Percentiles rank a stretch among this genome's conserved stretches.
Conservation (phyloP, 352 stramenopile species). For the Phytophthora melonis region DNA sequence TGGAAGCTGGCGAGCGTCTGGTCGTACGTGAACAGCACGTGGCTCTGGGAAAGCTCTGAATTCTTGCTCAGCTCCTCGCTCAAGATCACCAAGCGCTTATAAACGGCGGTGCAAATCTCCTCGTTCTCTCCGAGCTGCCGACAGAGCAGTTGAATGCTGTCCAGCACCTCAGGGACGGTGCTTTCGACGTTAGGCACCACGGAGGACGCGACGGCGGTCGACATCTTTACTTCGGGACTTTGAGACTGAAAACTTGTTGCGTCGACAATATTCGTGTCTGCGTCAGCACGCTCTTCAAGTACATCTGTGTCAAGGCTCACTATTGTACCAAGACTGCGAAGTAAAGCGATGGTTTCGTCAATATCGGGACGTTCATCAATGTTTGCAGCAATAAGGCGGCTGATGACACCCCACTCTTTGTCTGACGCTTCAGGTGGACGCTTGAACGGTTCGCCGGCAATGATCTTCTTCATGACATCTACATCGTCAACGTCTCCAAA, state of each 20-base stretch:
- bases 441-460: too few species aligned
- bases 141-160: conserved; percentile 34
- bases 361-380: too few species aligned
- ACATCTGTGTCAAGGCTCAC: too few species aligned
- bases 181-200: conserved; percentile 27
- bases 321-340: too few species aligned
- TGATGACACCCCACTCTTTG: too few species aligned
- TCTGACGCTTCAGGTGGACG: too few species aligned
- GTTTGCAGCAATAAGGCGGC: too few species aligned
- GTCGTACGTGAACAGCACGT: conserved; percentile 28
- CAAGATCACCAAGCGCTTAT: conserved; percentile 26
- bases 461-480: background rate
- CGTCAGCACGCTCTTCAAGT: too few species aligned
- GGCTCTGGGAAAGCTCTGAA: conserved; percentile 33
- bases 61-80: conserved; percentile 33
- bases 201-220: conserved; percentile 33
- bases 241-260: too few species aligned
- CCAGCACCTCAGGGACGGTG: conserved; percentile 27
- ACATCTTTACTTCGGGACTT: too few species aligned
- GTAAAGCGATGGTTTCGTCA: too few species aligned
- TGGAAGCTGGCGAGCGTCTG: conserved; percentile 29
- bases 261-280: too few species aligned
- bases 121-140: conserved; percentile 45
- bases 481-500: conserved; percentile 7
- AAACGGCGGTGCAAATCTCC: conserved; percentile 28